Evolutionary conservation across 495 filamentous ascomycete genomes (phyloP), one percentile per base, ranked within the genome.

Genomic region (Jackrogersella minutella): DNA sequence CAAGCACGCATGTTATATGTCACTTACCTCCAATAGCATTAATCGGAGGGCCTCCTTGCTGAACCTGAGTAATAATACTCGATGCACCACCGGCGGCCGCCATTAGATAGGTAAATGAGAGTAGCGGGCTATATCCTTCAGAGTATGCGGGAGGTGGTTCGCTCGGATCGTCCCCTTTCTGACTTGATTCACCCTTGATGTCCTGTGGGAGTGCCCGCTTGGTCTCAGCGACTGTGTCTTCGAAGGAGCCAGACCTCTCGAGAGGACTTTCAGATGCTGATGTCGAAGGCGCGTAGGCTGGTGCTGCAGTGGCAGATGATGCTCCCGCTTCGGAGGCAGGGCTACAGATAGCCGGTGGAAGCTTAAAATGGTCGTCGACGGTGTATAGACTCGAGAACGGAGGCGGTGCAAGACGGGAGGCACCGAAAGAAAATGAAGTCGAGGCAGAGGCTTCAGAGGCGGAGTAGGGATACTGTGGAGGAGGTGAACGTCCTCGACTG

Each of bases 41-140:
- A 56, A 97, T 88, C 11, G 92, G 90, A 66, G 92, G 91, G 58
- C 90, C 94, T 65, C 90, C 88, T 77, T 97, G 95, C 72, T 95
- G 92, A 55, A 99, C 95, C 81, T 99, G 95, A 78, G 95, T 99
- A 78, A 99, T 93, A 74, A 99, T 96, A 87, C 94, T 97, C 80
- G 94, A 89, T 68, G 93, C 91, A 78, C 93, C 95, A 84, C 93
- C 93, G 78, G 93, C 93, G 74, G 93, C 90, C 78, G 93, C 93
- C 96, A 98, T 98, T 69, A 96, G 88, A 87, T 97, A 99, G 70
- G 91, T 90, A 73, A 99, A 99, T 43, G 91, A 93, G 44, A 90
- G 87, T 76, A 99, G 87, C 50, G 96, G 96, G 78, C 92, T 97
- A 58, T 84, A 88, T 65, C 93, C 92, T 86, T 98, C 95, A 59